Base-by-base conservation (phyloP, 2,329 filamentous ascomycete species). In the Daldinia sp. region DNA sequence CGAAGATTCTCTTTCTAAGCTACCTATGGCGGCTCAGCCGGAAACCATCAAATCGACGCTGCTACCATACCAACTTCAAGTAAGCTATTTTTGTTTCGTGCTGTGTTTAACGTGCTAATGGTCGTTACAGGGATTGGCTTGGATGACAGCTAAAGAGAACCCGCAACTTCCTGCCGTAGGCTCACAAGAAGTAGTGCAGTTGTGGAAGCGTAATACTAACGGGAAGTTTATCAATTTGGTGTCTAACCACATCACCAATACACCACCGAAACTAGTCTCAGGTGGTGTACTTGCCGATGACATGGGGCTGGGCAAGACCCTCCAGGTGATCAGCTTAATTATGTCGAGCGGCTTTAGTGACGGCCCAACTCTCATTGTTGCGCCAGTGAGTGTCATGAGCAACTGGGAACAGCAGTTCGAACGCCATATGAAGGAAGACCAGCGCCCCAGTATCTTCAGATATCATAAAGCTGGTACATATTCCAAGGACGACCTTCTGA, bases 201-300 rank as follows among this genome's bases (percentile, higher is more conserved):
- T 97, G 13, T 97, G 94, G 94, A 92, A 90, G 76, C 87, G 84
- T 78, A 67, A 82, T 75, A 2, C 80, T 78, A 60, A 77, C 77
- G 28, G 68, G 5, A 78, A 78, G 41, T 93, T 89, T 73, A 86
- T 85, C 64, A 93, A 92, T 78, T 85, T 93, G 71, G 92, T 90
- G 66, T 95, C 89, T 0, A 90, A 90, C 59, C 94, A 90, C 76
- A 86, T 88, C 9, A 89, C 86, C 7, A 79, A 78, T 0, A 79
- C 78, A 2, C 79, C 85, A 1, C 93, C 93, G 0, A 79, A 82
- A 0, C 84, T 97, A 23, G 88, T 92, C 6, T 92, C 89, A 56
- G 94, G 94, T 18, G 94, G 94, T 35, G 94, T 97, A 56, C 85
- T 97, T 7, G 93, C 93, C 1, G 94, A 97, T 78, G 94, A 97